Percentiles rank a stretch among this genome's conserved stretches.
Evolutionary conservation across 192 early-diverging fungal genomes (phyloP).

Genomic region (Radiomyces spectabilis): DNA sequence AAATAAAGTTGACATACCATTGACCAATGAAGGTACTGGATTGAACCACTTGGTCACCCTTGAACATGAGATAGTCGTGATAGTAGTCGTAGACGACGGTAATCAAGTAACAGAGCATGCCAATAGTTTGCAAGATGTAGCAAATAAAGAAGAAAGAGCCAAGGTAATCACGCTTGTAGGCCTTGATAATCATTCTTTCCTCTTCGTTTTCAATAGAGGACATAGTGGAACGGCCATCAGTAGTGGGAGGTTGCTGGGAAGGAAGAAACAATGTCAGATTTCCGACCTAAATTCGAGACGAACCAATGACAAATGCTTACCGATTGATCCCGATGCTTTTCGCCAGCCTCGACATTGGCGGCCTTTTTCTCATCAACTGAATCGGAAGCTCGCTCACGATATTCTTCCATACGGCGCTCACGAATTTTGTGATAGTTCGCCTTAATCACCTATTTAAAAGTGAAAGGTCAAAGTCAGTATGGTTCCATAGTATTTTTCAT

Average conservation of each 20-base stretch:
- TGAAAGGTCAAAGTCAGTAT: too few species aligned
- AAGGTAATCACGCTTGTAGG: conserved; percentile 33
- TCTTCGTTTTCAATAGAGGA: not conserved
- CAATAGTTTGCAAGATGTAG: conserved; percentile 28
- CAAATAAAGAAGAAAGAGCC: conserved; percentile 31
- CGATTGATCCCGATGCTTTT: not conserved
- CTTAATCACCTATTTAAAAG: not conserved
- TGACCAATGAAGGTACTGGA: conserved; percentile 38
- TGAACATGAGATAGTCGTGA: conserved; percentile 20
- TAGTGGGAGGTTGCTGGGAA: not conserved
- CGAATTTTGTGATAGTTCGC: not conserved
- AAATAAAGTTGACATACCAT: conserved; percentile 42
- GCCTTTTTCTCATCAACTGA: too few species aligned
- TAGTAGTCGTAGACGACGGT: conserved; percentile 40
- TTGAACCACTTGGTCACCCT: conserved; percentile 27
- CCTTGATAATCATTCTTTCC: conserved; percentile 32
- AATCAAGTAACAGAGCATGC: conserved; percentile 31
- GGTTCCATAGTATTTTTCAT: too few species aligned
- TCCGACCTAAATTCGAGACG: too few species aligned
- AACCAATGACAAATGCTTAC: too few species aligned
- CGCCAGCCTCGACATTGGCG: too few species aligned
- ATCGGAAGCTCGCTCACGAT: too few species aligned
- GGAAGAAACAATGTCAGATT: too few species aligned
- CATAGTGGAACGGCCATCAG: not conserved
- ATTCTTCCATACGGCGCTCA: not conserved